Evolutionary conservation across 495 filamentous ascomycete genomes (phyloP).

Genomic region (Penicillium herquei): DNA sequence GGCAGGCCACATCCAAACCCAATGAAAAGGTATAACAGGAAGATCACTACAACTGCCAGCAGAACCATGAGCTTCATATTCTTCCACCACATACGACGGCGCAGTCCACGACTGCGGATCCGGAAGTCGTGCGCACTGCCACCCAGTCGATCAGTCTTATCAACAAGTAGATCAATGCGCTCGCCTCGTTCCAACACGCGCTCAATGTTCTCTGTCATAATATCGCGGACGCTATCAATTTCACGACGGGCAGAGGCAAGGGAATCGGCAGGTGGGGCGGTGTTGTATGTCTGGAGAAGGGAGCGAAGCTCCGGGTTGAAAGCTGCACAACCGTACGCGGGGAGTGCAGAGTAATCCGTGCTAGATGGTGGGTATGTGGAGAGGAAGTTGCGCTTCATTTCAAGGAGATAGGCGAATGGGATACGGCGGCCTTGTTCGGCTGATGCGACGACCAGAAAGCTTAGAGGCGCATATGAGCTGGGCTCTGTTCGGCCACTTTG

Average conservation of each 20-base stretch:
- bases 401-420: conserved; percentile 88
- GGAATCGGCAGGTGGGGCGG: conserved; percentile 77
- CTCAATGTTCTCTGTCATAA: conserved; percentile 99
- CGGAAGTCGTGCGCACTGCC: conserved; percentile 85
- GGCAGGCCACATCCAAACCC: conserved; percentile 74
- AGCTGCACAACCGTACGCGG: conserved; percentile 83
- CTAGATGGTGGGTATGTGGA: conserved; percentile 62
- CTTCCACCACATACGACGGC: conserved; percentile 99
- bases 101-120: conserved; percentile 77
- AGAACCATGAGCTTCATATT: conserved; percentile 92
- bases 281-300: conserved; percentile 83
- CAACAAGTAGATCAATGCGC: conserved; percentile 90
- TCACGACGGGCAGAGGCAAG: conserved; percentile 78
- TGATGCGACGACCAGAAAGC: conserved; percentile 81
- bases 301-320: conserved; percentile 78
- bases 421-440: conserved; percentile 78
- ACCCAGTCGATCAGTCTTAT: conserved; percentile 92
- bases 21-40: conserved; percentile 78
- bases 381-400: conserved; percentile 87
- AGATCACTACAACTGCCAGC: conserved; percentile 73
- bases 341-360: conserved; percentile 73
- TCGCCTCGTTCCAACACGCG: conserved; percentile 90
- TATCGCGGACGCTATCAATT: conserved; percentile 89
- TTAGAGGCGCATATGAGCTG: conserved; percentile 70
- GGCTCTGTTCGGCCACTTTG: conserved; percentile 31